These are phyloP conservation scores for Gracilaria domingensis DNA, from an alignment of 23 red algal species.

Conservation along the genomic window DNA sequence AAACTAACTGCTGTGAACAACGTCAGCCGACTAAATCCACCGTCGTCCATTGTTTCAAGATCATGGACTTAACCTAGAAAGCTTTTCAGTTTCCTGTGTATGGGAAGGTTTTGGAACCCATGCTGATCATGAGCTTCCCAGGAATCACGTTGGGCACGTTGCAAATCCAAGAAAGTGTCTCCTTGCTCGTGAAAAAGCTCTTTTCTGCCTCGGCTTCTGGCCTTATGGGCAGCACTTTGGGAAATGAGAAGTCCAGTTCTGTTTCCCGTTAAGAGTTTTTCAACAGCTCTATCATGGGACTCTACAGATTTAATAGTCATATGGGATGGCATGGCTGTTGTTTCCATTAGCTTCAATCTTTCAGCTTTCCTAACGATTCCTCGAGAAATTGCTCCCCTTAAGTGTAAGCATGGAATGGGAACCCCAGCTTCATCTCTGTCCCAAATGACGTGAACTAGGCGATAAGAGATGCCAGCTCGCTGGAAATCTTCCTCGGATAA, in stretches of 20 bases:
- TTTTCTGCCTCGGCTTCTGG: background rate
- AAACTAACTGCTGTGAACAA: too few species aligned
- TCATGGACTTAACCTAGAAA: too few species aligned
- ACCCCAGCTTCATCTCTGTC: background rate
- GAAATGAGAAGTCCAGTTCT: background rate
- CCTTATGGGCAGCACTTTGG: background rate
- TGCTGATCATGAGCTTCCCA: background rate
- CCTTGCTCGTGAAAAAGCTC: background rate
- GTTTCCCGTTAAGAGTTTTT: background rate
- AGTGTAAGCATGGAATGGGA: background rate
- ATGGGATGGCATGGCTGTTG: background rate
- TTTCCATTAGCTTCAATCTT: background rate
- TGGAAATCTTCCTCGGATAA: background rate
- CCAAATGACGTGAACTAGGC: background rate
- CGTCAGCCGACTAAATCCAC: too few species aligned
- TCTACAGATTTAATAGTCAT: background rate
- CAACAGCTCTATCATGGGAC: background rate
- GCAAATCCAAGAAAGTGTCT: background rate
- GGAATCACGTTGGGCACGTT: background rate
- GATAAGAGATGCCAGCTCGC: background rate
- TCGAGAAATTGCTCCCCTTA: background rate
- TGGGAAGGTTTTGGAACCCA: background rate
- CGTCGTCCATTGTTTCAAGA: too few species aligned
- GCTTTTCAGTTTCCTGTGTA: too few species aligned
- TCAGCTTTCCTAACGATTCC: background rate